Evolutionary conservation across 768 basidiomycete genomes (phyloP).

Genomic region (Lanmaoa pseudosensibilis): DNA sequence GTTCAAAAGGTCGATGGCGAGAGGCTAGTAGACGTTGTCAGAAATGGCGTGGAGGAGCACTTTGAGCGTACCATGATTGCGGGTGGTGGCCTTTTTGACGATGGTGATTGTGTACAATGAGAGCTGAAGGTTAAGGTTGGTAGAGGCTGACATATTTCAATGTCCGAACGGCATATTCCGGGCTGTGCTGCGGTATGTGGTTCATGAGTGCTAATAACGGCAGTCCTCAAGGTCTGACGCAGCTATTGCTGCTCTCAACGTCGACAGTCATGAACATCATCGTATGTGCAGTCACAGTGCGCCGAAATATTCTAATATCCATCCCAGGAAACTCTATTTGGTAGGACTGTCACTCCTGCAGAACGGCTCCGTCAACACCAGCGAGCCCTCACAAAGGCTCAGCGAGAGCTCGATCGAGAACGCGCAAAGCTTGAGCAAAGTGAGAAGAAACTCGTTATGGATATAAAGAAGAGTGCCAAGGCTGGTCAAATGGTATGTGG

Average conservation of each 20-base stretch:
- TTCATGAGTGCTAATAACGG: not conserved
- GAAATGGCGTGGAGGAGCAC: not conserved
- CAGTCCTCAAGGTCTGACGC: not conserved
- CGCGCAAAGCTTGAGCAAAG: slow-evolving; percentile 89
- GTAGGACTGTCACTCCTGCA: slow-evolving; percentile 90
- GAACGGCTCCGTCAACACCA: slow-evolving; percentile 97
- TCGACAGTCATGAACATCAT: slow-evolving; percentile 71
- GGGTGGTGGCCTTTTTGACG: slow-evolving; percentile 11
- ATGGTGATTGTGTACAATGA: slow-evolving; percentile 25
- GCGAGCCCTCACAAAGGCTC: slow-evolving; percentile 92
- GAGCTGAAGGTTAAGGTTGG: slow-evolving; percentile 26
- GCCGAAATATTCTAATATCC: slow-evolving; percentile 13
- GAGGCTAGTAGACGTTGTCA: slow-evolving; percentile 59
- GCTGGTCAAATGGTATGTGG: slow-evolving; percentile 83
- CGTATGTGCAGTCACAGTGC: slow-evolving; percentile 35
- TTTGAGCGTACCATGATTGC: slow-evolving; percentile 21
- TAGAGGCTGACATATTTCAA: slow-evolving; percentile 15
- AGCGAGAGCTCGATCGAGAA: slow-evolving; percentile 97
- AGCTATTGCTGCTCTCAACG: slow-evolving; percentile 15
- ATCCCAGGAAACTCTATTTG: slow-evolving; percentile 90
- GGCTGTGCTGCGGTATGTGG: not conserved
- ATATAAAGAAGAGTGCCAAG: slow-evolving; percentile 97
- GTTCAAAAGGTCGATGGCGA: slow-evolving; percentile 97
- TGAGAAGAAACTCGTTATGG: slow-evolving; percentile 94
- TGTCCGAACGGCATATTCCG: slow-evolving; percentile 22